Evolutionary conservation across 176 grass and related monocot species (phyloP), one percentile per base, ranked within the genome.

Genomic region (Canna indica): DNA sequence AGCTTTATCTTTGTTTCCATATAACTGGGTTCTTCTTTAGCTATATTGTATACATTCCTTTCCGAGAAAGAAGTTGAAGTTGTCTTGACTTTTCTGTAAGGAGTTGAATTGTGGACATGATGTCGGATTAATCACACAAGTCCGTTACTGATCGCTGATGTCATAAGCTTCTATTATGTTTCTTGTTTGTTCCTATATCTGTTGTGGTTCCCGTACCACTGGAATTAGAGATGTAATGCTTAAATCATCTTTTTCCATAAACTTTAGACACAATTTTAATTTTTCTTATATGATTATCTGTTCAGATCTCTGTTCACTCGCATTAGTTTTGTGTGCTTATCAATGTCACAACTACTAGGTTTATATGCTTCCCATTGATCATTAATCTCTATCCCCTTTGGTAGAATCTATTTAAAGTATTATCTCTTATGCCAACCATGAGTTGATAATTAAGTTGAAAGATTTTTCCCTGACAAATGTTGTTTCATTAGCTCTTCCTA

Each of bases 251-350:
- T 14, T 30, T 60, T 60, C 27, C 25, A 60, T 0, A 60, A 60
- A 4, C 52, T n/a, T 56, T n/a, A n/a, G 16, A n/a, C 15, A 6
- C 22, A 14, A 54, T 5, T 20, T 3, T n/a, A n/a, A 5, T 22
- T n/a, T 54, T n/a, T 54, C n/a, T n/a, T 6, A n/a, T 26, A 58
- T 33, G 62, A 64, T 36, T 25, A 64, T 64, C 36, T 64, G 62
- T 20, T 65, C 7, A 36, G 16, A 65, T 65, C 20, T 65, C 18
- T 65, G 18, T 8, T 20, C 22, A 20, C 50, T 54, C 5, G 50
- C 50, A 20, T 54, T 1, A 50, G 36, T 2, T 38, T 38, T 38
- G 36, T 38, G 36, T 50, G 12, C 18, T 16, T n/a, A n/a, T n/a
- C n/a, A n/a, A n/a, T n/a, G n/a, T n/a, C n/a, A n/a, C n/a, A n/a